Evolutionary conservation across 495 filamentous ascomycete species (phyloP).

Genomic region (Podospora appendiculata): DNA sequence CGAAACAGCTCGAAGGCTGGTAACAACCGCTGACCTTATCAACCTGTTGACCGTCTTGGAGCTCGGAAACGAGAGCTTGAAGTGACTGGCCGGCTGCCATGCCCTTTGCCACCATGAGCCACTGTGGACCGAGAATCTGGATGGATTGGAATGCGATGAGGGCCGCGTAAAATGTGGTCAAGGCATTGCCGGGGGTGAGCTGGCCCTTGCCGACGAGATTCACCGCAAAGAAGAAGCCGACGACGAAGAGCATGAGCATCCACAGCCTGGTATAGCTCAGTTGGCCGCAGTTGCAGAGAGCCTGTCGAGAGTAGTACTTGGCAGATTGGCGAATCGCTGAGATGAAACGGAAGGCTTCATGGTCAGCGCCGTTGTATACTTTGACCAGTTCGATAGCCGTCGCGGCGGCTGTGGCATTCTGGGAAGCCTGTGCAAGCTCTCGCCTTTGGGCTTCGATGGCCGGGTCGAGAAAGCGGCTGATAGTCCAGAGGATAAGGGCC

Average conservation of each 20-base stretch:
- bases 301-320: conserved; percentile 58
- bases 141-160: conserved; percentile 68
- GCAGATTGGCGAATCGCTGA: conserved; percentile 51
- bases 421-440: conserved; percentile 64
- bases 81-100: conserved; percentile 63
- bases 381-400: conserved; percentile 80
- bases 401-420: conserved; percentile 60
- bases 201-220: conserved; percentile 47
- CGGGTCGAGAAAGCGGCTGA: conserved; percentile 53
- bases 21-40: conserved; percentile 16
- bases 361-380: conserved; percentile 67
- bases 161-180: conserved; percentile 81
- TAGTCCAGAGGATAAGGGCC: conserved; percentile 45
- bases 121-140: conserved; percentile 63
- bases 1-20: conserved; percentile 36
- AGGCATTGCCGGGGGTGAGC: conserved; percentile 54
- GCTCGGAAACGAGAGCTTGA: conserved; percentile 25
- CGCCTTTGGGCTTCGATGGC: conserved; percentile 62
- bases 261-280: conserved; percentile 65
- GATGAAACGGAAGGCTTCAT: conserved; percentile 61
- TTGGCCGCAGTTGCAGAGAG: conserved; percentile 58
- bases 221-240: conserved; percentile 87
- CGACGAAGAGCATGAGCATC: conserved; percentile 73
- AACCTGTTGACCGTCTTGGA: conserved; percentile 8
- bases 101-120: conserved; percentile 71